phyloP scores from a whole-genome alignment of 148 eudicot genomes.

The Fagopyrum esculentum region DNA sequence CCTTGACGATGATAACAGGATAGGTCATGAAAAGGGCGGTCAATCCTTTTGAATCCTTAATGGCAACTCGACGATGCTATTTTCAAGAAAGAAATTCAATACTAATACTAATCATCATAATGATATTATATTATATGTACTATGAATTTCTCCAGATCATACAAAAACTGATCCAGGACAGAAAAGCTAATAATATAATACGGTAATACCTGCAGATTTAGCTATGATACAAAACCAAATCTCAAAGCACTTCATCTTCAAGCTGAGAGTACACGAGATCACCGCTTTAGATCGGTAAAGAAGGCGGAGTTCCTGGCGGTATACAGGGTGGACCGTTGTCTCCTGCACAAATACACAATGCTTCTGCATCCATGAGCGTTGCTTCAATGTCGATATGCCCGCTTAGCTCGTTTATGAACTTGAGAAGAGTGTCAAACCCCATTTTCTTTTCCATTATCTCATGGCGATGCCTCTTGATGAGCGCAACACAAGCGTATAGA shows the following conservation, averaged over 20 bases:
- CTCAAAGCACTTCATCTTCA: constrained; percentile 55
- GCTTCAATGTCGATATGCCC: constrained; percentile 73
- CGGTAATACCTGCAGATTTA: neutral
- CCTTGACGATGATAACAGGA: too few species aligned
- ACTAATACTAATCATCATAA: too few species aligned
- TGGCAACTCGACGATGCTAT: too few species aligned
- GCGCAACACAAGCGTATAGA: constrained; percentile 68
- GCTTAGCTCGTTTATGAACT: constrained; percentile 82
- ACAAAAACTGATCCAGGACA: neutral
- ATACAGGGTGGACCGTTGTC: constrained; percentile 85
- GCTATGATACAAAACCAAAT: neutral
- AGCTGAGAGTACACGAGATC: constrained; percentile 44
- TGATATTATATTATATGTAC: neutral
- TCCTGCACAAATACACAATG: constrained; percentile 83
- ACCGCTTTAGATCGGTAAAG: constrained; percentile 52
- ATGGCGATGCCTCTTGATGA: constrained; percentile 59
- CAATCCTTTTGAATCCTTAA: too few species aligned
- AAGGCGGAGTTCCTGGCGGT: constrained; percentile 98
- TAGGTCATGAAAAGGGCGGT: too few species aligned
- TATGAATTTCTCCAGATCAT: neutral
- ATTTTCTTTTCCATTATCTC: constrained; percentile 86
- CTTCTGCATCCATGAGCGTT: constrained; percentile 69
- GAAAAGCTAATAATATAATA: too few species aligned
- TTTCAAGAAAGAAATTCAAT: too few species aligned
- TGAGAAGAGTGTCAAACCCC: constrained; percentile 90